These are phyloP conservation scores for Cercospora canescens DNA, from an alignment of 2,329 filamentous ascomycete species.

Conservation along the genomic window DNA sequence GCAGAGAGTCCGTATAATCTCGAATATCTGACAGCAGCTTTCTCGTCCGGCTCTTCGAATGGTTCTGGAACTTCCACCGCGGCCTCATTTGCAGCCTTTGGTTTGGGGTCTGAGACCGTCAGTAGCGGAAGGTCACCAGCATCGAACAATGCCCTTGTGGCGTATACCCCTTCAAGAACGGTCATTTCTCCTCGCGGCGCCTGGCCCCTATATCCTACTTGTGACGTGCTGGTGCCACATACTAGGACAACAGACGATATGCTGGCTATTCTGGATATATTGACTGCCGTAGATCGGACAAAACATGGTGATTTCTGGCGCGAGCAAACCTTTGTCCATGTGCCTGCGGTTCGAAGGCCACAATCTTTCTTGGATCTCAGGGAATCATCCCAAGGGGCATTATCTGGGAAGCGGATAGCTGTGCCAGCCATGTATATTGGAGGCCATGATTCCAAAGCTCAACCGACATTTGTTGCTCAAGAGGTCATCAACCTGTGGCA, in stretches of 20 bases:
- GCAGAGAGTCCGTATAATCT: slow-evolving; percentile 59
- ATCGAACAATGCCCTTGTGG: slow-evolving; percentile 57
- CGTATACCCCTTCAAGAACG: slow-evolving; percentile 57
- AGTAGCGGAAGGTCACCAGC: slow-evolving; percentile 58
- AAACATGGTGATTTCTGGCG: slow-evolving; percentile 56
- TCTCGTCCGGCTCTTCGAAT: slow-evolving; percentile 60
- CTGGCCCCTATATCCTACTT: slow-evolving; percentile 59
- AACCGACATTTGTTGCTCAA: slow-evolving; percentile 38
- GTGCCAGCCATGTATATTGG: slow-evolving; percentile 56
- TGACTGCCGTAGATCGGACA: slow-evolving; percentile 46
- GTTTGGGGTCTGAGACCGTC: slow-evolving; percentile 57
- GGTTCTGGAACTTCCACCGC: slow-evolving; percentile 55
- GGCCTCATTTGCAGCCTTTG: slow-evolving; percentile 54
- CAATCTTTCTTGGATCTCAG: slow-evolving; percentile 38
- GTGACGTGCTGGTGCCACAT: slow-evolving; percentile 57
- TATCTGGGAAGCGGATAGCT: slow-evolving; percentile 50
- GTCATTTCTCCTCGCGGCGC: slow-evolving; percentile 52
- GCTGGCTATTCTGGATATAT: slow-evolving; percentile 51
- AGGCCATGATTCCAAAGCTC: slow-evolving; percentile 35
- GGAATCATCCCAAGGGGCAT: slow-evolving; percentile 26
- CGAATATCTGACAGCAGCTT: slow-evolving; percentile 56
- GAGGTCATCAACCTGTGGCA: slow-evolving; percentile 43
- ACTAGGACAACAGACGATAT: slow-evolving; percentile 54
- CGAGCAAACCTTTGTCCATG: slow-evolving; percentile 48
- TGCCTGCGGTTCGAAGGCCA: slow-evolving; percentile 42